Percentiles rank a stretch among this genome's conserved stretches.
phyloP scores from a whole-genome alignment of 1,139 yeast genomes.

The Candida sp. region DNA sequence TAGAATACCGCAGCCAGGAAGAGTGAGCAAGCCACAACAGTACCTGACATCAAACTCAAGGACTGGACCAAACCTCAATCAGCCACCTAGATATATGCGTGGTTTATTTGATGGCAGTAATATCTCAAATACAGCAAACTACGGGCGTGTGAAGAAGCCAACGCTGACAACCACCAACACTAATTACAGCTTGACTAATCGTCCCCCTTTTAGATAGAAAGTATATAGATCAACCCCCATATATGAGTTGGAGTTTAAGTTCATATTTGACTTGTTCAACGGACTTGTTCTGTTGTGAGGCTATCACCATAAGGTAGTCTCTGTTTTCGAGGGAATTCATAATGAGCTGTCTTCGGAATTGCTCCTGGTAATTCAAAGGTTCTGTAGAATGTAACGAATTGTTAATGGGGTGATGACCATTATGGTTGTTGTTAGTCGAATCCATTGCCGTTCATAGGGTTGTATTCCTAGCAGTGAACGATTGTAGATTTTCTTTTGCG shows the following conservation, averaged over 20 bases:
- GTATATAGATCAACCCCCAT: slow-evolving; percentile 8
- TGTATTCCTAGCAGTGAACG: no score
- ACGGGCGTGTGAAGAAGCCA: slow-evolving; percentile 2
- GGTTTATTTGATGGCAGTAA: slow-evolving; percentile 37
- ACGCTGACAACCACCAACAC: not conserved
- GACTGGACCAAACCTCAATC: slow-evolving; percentile 40
- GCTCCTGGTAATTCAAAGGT: slow-evolving; percentile 39
- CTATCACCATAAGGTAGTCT: slow-evolving; percentile 47
- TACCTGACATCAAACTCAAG: not conserved
- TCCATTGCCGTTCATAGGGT: not conserved
- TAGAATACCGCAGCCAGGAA: slow-evolving; percentile 19
- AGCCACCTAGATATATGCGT: slow-evolving; percentile 48
- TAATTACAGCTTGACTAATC: slow-evolving; percentile 8
- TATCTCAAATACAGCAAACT: slow-evolving; percentile 10
- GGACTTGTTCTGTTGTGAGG: slow-evolving; percentile 46
- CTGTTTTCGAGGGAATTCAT: slow-evolving; percentile 46
- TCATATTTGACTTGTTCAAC: slow-evolving; percentile 50
- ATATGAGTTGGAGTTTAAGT: slow-evolving; percentile 26
- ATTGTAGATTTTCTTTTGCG: not conserved
- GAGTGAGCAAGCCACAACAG: slow-evolving; percentile 2
- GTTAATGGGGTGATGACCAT: not conserved
- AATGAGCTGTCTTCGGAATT: slow-evolving; percentile 40
- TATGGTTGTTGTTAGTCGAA: not conserved
- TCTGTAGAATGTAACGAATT: slow-evolving; percentile 1
- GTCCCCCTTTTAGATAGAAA: slow-evolving; percentile 28